phyloP scores from a whole-genome alignment of 192 early-diverging fungal species.

The Tieghemiomyces parasiticus region DNA sequence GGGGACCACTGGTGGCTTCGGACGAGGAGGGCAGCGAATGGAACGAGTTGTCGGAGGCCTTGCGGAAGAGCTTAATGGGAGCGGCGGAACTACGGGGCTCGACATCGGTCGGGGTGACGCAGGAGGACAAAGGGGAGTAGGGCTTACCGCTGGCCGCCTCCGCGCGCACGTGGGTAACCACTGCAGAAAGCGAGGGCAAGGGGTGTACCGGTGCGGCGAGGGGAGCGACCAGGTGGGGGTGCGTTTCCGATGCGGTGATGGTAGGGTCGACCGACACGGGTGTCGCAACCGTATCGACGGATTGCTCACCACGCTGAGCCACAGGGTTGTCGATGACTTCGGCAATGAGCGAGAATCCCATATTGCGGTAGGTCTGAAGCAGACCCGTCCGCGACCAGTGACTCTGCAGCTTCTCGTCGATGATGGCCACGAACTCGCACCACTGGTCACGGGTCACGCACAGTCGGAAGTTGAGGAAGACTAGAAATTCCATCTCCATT shows the following conservation, averaged over 20 bases:
- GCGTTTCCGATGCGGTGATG: background rate
- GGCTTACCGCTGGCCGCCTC: background rate
- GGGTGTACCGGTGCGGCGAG: background rate
- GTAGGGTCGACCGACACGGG: background rate
- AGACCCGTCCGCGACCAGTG: slow-evolving; percentile 8
- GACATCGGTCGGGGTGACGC: background rate
- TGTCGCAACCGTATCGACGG: too few relatives aligned
- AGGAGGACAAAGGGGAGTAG: slow-evolving; percentile 2
- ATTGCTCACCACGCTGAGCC: background rate
- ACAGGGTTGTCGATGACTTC: background rate
- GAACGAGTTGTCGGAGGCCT: background rate
- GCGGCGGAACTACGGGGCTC: background rate
- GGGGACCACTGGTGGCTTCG: background rate
- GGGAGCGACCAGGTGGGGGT: background rate
- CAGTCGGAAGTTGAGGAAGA: slow-evolving; percentile 33
- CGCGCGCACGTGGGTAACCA: background rate
- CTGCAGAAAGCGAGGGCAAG: background rate
- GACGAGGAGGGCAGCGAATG: background rate
- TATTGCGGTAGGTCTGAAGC: background rate
- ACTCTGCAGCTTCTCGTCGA: slow-evolving; percentile 29
- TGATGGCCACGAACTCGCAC: slow-evolving; percentile 33
- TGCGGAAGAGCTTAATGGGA: background rate
- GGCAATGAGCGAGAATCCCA: slow-evolving; percentile 9
- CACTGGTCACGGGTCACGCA: slow-evolving; percentile 33
- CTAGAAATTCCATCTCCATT: slow-evolving; percentile 49